Percentiles rank a stretch among this genome's conserved stretches.
These are phyloP conservation scores for Phytophthora aleatoria DNA, from an alignment of 352 stramenopile genomes.

Conservation along the genomic window DNA sequence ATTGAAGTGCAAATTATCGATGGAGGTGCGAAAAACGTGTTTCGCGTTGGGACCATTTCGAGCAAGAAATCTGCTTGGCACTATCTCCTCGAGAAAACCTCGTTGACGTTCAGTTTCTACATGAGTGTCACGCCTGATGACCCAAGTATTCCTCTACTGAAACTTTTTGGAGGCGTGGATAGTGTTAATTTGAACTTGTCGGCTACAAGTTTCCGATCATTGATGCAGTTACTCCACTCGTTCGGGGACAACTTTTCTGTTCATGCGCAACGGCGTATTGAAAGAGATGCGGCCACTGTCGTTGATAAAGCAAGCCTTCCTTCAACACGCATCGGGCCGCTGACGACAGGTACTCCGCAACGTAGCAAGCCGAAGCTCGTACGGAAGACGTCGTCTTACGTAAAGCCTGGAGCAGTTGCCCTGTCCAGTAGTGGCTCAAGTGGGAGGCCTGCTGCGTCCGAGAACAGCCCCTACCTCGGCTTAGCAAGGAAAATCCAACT, in stretches of 20 bases:
- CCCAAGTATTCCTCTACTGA: conserved; percentile 76
- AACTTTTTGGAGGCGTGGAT: conserved; percentile 73
- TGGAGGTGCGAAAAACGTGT: conserved; percentile 17
- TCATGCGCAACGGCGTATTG: conserved; percentile 39
- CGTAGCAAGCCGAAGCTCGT: conserved; percentile 40
- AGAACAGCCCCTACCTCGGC: conserved; percentile 42
- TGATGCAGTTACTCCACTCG: conserved; percentile 67
- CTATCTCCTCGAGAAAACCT: conserved; percentile 80
- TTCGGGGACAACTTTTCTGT: conserved; percentile 73
- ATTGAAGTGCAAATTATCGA: conserved; percentile 79
- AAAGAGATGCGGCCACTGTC: conserved; percentile 26
- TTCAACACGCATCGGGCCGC: conserved; percentile 9
- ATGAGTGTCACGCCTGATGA: conserved; percentile 82
- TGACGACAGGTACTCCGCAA: conserved; percentile 12
- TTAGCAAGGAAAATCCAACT: conserved; percentile 46
- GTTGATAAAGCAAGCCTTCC: conserved; percentile 11
- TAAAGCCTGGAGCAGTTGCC: conserved; percentile 24
- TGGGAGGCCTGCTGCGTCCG: conserved; percentile 23
- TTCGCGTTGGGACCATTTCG: conserved; percentile 23
- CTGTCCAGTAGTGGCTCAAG: conserved; percentile 36
- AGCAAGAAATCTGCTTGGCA: conserved; percentile 43
- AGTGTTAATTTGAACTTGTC: conserved; percentile 79
- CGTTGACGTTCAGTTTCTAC: conserved; percentile 70
- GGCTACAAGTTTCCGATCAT: conserved; percentile 54
- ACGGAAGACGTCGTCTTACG: conserved; percentile 33